Evolutionary conservation across 306 rosid species (phyloP), one percentile per base, ranked within the genome.

Genomic region (Vigna nakashimae): DNA sequence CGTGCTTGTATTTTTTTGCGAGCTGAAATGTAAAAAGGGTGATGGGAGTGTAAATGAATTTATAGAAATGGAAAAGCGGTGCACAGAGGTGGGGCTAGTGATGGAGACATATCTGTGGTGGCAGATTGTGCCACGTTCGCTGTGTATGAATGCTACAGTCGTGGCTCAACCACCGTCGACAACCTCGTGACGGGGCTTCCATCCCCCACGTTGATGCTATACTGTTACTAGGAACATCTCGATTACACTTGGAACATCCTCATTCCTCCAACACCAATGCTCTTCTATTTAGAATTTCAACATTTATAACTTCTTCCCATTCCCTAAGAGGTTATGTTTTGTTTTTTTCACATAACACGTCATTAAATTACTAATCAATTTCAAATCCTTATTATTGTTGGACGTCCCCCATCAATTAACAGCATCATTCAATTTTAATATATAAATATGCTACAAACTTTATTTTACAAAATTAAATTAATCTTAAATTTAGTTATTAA

Each of bases 141-240:
- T 1, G 0, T 4, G 0, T 28, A 3, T 10, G 7, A 62, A 79
- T 7, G 49, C 50, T n/a, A 64, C 72, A 67, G 13, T 85, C 93
- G 98, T 92, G 98, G 97, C 98, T 17, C 74, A 63, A 64, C 85
- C 72, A 76, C 48, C 53, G 88, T 87, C 92, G 76, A 79, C 26
- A 56, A 49, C 65, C 67, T 77, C 62, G 40, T 76, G 40, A 68
- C 51, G 80, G 89, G 79, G 85, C 26, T 70, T 64, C 80, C 71
- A 77, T 74, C 84, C 80, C 86, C 90, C 94, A 91, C 94, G 90
- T 86, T 78, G 71, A n/a, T 74, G 71, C 73, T 17, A 15, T 62
- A 4, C 65, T 50, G 22, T 22, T 67, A 0, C 4, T 1, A 30
- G 2, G 3, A 38, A 5, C 9, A 1, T 4, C 40, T 67, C 30